phyloP scores from a whole-genome alignment of 139 green algal species.

The Coelastrella sp. region DNA sequence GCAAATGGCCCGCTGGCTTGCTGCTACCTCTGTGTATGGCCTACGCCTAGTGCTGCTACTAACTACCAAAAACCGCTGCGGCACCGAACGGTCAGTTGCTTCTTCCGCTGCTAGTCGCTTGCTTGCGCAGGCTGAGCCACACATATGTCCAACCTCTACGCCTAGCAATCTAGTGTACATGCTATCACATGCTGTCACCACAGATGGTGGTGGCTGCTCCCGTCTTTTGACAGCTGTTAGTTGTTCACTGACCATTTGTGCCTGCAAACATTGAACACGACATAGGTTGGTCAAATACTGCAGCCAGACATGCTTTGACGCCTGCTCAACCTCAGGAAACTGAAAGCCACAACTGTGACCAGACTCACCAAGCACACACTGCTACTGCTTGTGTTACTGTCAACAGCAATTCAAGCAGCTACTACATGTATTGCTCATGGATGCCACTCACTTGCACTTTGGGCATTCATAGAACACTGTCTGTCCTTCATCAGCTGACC shows the following conservation, averaged over 20 bases:
- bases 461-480: slow-evolving; percentile 95
- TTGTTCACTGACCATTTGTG: slow-evolving; percentile 73
- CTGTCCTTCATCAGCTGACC: slow-evolving; percentile 93
- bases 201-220: slow-evolving; percentile 10
- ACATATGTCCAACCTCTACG: too few relatives aligned
- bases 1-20: too few relatives aligned
- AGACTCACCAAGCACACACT: neutral
- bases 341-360: neutral
- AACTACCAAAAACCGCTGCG: too few relatives aligned
- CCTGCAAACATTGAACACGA: slow-evolving; percentile 37
- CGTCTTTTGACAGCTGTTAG: neutral
- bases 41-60: too few relatives aligned
- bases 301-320: neutral
- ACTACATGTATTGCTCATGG: too few relatives aligned
- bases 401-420: too few relatives aligned
- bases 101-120: too few relatives aligned
- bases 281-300: neutral
- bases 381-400: too few relatives aligned
- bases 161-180: neutral
- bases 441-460: slow-evolving; percentile 70
- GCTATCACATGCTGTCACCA: neutral
- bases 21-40: too few relatives aligned
- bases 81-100: too few relatives aligned
- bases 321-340: neutral
- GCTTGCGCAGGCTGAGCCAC: neutral